A percentile compares a stretch with the other conserved stretches of the same genome.
These are phyloP conservation scores for Cicer judaicum DNA, from an alignment of 306 rosid species.

Conservation along the genomic window DNA sequence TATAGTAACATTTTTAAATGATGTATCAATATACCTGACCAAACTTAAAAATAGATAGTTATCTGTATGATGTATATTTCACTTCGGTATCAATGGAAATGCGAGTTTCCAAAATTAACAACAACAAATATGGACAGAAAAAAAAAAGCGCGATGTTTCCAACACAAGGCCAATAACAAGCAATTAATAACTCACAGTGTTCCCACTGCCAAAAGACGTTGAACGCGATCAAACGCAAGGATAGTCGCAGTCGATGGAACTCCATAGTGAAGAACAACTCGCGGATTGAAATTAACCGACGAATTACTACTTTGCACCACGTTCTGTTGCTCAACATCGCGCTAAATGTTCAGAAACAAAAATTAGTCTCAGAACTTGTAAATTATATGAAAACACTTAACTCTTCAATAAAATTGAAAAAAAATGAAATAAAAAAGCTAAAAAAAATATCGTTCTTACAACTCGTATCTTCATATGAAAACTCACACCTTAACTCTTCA, in stretches of 20 bases:
- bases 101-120: constrained; percentile 29
- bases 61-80: constrained; percentile 13
- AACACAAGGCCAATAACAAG: constrained; percentile 20
- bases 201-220: constrained; percentile 78
- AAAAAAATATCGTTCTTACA: not conserved
- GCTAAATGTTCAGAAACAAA: constrained; percentile 33
- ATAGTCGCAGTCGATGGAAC: constrained; percentile 81
- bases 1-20: not conserved
- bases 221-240: constrained; percentile 76
- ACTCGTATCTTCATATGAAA: constrained; percentile 2
- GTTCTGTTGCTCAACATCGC: constrained; percentile 37
- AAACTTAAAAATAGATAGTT: not conserved
- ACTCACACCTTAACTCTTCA: constrained; percentile 25
- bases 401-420: not conserved
- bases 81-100: constrained; percentile 24
- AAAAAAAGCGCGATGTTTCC: not conserved
- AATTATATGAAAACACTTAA: constrained; percentile 6
- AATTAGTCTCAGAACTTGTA: constrained; percentile 24
- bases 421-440: not conserved
- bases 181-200: constrained; percentile 63
- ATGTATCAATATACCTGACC: constrained; percentile 4
- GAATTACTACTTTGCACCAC: constrained; percentile 48
- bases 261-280: constrained; percentile 74
- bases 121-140: not conserved
- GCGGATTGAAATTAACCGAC: constrained; percentile 58